Evolutionary conservation across 495 filamentous ascomycete genomes (phyloP), one percentile per base, ranked within the genome.

Genomic region (Venustampulla echinocandica): DNA sequence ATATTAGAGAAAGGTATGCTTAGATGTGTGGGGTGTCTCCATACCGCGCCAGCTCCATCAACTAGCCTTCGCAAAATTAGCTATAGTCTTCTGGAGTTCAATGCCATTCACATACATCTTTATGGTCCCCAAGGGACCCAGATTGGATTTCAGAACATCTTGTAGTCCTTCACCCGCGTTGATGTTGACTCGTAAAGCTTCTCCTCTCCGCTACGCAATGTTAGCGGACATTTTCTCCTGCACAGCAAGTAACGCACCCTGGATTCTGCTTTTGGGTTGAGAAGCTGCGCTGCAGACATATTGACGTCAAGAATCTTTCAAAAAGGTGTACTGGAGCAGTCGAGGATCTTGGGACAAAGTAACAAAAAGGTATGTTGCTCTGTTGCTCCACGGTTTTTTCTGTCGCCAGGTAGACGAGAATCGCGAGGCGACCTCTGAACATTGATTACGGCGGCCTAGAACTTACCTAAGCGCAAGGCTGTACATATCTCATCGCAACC

Each of bases 221-320:
- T 60, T 41, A 60, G 49, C 44, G 27, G 17, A 48, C 50, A 49
- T 51, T 44, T 48, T 46, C 40, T 35, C 23, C 25, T 50, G 49
- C 52, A 53, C 38, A 38, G 53, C 38, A 46, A 42, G 42, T 51
- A 34, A 58, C 82, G 57, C 71, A 93, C 90, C 67, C 94, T 79
- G 36, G 88, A 95, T 71, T 98, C 92, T 57, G 92, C 92, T 69
- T 97, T 97, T 25, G 90, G 90, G 64, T 98, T 98, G 19, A 98
- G 81, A 58, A 98, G 78, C 74, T 96, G 90, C 44, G 92, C 89
- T 49, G 92, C 92, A 60, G 86, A 87, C 81, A 87, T 90, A 59
- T 55, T 71, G 40, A 25, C 47, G 28, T 24, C 14, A 1, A 24
- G 14, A 23, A 35, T 13, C 38, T 10, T 38, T 27, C 40, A n/a